A percentile compares a stretch with the other conserved stretches of the same genome.
Conservation (phyloP, 1,284 basidiomycete genomes). For the Naganishia cerealis region DNA sequence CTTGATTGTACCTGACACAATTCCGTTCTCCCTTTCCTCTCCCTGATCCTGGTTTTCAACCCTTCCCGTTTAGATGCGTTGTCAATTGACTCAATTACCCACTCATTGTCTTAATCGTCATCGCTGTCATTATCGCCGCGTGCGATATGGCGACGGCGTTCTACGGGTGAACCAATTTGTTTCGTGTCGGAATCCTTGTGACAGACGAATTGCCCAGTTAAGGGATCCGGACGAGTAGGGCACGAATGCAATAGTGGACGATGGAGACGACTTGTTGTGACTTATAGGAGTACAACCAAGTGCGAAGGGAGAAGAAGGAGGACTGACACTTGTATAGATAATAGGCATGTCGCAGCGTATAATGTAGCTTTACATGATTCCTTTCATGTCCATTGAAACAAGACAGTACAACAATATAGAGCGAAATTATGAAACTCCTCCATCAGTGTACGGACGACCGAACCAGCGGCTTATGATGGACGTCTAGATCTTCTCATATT, state of each 20-base stretch:
- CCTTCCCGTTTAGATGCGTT: conserved; percentile 36
- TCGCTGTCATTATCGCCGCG: conserved; percentile 5
- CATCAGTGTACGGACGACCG: too few species aligned
- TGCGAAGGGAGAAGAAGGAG: too few species aligned
- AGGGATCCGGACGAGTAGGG: conserved; percentile 2
- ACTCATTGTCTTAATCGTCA: conserved; percentile 1
- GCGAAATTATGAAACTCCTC: too few species aligned
- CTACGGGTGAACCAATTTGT: neutral
- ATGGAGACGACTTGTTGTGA: neutral
- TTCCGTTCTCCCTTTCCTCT: neutral
- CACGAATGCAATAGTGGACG: neutral
- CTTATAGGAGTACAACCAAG: neutral
- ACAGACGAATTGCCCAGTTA: neutral
- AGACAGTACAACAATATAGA: too few species aligned
- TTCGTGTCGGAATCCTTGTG: neutral
- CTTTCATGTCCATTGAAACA: too few species aligned
- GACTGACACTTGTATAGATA: too few species aligned
- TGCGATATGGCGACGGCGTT: neutral
- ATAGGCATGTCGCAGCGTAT: too few species aligned
- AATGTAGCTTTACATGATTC: too few species aligned
- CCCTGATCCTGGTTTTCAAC: conserved; percentile 9
- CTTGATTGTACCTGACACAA: conserved; percentile 3
- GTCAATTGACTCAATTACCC: conserved; percentile 36
- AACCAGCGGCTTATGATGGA: too few species aligned
- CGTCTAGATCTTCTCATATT: too few species aligned